Evolutionary conservation across 257 asterid species (phyloP).

Genomic region (Primulina tabacum): DNA sequence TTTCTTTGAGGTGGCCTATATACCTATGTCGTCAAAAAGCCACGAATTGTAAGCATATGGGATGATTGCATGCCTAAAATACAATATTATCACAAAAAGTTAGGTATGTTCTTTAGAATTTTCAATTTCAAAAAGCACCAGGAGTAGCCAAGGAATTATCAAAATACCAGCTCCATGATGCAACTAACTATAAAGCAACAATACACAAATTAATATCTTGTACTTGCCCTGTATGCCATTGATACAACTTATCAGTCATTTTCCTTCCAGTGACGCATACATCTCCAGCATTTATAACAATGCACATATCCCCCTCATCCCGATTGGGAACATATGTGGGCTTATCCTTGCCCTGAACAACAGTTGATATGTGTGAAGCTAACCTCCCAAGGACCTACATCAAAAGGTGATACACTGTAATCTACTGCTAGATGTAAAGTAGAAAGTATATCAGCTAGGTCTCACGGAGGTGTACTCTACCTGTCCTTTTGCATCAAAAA

Average conservation of each 20-base stretch:
- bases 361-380: slow-evolving; percentile 86
- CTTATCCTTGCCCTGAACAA: slow-evolving; percentile 95
- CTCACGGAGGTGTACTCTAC: slow-evolving; percentile 26
- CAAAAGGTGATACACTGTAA: slow-evolving; percentile 12
- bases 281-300: slow-evolving; percentile 85
- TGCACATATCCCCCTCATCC: slow-evolving; percentile 90
- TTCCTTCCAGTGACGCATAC: slow-evolving; percentile 88
- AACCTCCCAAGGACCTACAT: slow-evolving; percentile 84
- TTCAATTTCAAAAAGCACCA: slow-evolving; percentile 7
- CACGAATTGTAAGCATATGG: slow-evolving; percentile 3
- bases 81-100: neutral
- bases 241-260: slow-evolving; percentile 84
- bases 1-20: slow-evolving; percentile 88
- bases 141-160: slow-evolving; percentile 7
- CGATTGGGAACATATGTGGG: slow-evolving; percentile 75
- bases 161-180: slow-evolving; percentile 10
- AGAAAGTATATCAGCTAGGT: neutral
- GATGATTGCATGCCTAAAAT: neutral
- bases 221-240: slow-evolving; percentile 91
- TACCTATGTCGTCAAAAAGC: slow-evolving; percentile 44
- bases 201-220: slow-evolving; percentile 1
- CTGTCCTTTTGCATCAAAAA: slow-evolving; percentile 97
- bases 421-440: neutral
- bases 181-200: slow-evolving; percentile 10
- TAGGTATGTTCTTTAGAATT: neutral